phyloP scores from a whole-genome alignment of 129 eudicot genomes.

The Chrysanthemum makinoi region DNA sequence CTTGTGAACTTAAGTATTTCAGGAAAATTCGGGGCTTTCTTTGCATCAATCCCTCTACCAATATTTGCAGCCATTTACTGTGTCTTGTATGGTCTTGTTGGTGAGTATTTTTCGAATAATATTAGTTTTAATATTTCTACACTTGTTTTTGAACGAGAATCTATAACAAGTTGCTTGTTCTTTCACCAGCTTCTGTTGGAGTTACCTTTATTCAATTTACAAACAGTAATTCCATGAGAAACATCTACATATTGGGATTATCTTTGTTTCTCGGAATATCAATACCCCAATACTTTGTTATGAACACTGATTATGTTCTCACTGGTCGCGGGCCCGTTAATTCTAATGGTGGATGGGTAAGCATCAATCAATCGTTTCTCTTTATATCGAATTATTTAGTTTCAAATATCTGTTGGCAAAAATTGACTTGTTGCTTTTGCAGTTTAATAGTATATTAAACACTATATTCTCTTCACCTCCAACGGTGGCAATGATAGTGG shows the following conservation, averaged over 20 bases:
- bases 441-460: conserved; percentile 86
- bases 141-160: neutral
- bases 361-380: neutral
- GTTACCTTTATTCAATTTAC: conserved; percentile 80
- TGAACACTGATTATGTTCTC: conserved; percentile 44
- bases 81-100: conserved; percentile 81
- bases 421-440: conserved; percentile 27
- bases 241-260: conserved; percentile 75
- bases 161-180: conserved; percentile 9
- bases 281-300: conserved; percentile 79
- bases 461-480: conserved; percentile 86
- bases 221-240: conserved; percentile 89
- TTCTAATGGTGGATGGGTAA: conserved; percentile 89
- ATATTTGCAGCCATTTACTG: conserved; percentile 94
- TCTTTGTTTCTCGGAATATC: conserved; percentile 89
- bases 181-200: conserved; percentile 78
- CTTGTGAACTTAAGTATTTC: conserved; percentile 24
- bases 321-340: conserved; percentile 69
- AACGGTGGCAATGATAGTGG: conserved; percentile 80
- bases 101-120: conserved; percentile 41
- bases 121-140: neutral
- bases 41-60: conserved; percentile 88
- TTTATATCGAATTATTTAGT: neutral
- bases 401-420: neutral
- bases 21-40: conserved; percentile 97